phyloP scores from a whole-genome alignment of 768 basidiomycete genomes.

The Austroboletus festivus region DNA sequence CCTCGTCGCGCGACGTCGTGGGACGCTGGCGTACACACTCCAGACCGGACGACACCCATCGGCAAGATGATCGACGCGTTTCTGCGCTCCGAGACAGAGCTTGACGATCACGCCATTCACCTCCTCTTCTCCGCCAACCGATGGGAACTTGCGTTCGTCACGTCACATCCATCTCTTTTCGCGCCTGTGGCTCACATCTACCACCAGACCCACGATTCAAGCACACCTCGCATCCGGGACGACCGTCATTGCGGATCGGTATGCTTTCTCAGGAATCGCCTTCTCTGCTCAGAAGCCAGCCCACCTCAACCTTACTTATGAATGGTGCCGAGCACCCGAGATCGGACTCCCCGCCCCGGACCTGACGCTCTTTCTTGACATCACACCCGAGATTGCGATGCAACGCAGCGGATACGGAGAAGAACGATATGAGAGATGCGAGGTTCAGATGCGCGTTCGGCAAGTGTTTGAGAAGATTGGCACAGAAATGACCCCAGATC shows the following conservation, averaged over 20 bases:
- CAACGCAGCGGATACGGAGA: slow-evolving; percentile 77
- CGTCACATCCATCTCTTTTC: neutral
- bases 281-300: slow-evolving; percentile 64
- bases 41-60: slow-evolving; percentile 88
- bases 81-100: slow-evolving; percentile 74
- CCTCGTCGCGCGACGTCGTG: neutral
- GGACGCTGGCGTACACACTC: neutral
- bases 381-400: slow-evolving; percentile 66
- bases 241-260: slow-evolving; percentile 84
- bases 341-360: slow-evolving; percentile 87
- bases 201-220: slow-evolving; percentile 44
- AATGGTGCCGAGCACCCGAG: slow-evolving; percentile 87
- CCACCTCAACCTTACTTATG: slow-evolving; percentile 51
- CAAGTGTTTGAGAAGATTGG: slow-evolving; percentile 57
- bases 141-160: slow-evolving; percentile 86
- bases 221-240: slow-evolving; percentile 58
- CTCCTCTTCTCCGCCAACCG: slow-evolving; percentile 95
- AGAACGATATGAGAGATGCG: slow-evolving; percentile 83
- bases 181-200: no score
- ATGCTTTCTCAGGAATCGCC: slow-evolving; percentile 94
- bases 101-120: slow-evolving; percentile 91
- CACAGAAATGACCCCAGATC: slow-evolving; percentile 41
- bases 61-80: slow-evolving; percentile 94
- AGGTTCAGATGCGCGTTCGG: slow-evolving; percentile 67
- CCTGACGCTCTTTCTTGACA: slow-evolving; percentile 80